Percentiles rank a stretch among this genome's conserved stretches.
These are phyloP conservation scores for Sclerotinia spermophila DNA, from an alignment of 2,329 filamentous ascomycete species.

Conservation along the genomic window DNA sequence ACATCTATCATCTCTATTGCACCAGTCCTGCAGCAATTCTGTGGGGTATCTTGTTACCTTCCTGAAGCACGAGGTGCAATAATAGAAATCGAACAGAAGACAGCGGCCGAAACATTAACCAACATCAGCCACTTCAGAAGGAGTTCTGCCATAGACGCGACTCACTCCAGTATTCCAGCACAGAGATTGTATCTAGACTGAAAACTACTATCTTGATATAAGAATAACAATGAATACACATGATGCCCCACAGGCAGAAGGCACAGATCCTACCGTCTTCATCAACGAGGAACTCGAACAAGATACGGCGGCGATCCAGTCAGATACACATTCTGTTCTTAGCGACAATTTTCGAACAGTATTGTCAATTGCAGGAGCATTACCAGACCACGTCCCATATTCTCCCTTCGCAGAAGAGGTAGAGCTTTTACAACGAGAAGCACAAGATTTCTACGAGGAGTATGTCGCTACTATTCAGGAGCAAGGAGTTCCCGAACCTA, in stretches of 20 bases:
- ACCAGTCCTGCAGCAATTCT: background rate
- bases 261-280: background rate
- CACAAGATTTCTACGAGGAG: background rate
- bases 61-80: background rate
- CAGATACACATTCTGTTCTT: background rate
- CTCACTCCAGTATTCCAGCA: background rate
- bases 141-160: background rate
- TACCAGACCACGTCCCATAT: too few species aligned
- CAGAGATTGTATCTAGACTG: background rate
- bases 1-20: background rate
- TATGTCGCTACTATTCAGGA: background rate
- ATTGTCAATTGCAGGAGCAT: background rate
- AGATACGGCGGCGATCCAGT: too few species aligned
- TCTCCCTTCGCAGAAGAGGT: background rate
- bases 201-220: background rate
- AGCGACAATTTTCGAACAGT: background rate
- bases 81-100: too few species aligned
- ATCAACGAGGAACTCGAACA: background rate
- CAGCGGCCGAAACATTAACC: background rate
- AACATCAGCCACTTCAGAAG: background rate
- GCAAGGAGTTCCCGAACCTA: background rate
- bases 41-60: background rate
- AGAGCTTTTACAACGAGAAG: background rate
- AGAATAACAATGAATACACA: background rate
- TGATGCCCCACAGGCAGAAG: accelerated